Conservation (phyloP, 345 rosid genomes). For the Eucalyptus viminalis region DNA sequence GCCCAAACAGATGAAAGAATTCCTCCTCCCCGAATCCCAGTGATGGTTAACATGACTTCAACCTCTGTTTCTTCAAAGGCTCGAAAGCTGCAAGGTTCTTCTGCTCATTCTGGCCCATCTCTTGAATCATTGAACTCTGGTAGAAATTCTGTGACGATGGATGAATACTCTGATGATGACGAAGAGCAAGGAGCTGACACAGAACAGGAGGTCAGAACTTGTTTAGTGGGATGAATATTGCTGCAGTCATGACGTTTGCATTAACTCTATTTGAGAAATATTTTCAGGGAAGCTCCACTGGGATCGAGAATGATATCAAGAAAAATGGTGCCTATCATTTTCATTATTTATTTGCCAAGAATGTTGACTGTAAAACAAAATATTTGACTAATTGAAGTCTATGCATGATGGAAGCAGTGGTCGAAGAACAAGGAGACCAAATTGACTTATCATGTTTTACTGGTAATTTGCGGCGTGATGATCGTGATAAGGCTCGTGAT, state of each 20-base stretch:
- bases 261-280: neutral
- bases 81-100: conserved; percentile 33
- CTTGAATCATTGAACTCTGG: conserved; percentile 54
- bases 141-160: conserved; percentile 63
- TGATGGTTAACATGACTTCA: conserved; percentile 94
- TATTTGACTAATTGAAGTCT: neutral
- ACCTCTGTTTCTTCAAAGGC: conserved; percentile 44
- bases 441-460: conserved; percentile 80
- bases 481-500: conserved; percentile 71
- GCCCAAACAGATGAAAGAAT: conserved; percentile 92
- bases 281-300: conserved; percentile 38
- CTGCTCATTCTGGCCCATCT: conserved; percentile 36
- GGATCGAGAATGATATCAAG: conserved; percentile 40
- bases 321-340: conserved; percentile 37
- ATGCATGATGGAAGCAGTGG: conserved; percentile 24
- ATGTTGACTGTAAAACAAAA: neutral
- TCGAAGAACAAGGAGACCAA: conserved; percentile 63
- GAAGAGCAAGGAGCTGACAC: conserved; percentile 82
- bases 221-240: neutral
- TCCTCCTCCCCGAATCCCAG: conserved; percentile 88
- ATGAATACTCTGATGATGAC: conserved; percentile 92
- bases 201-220: conserved; percentile 65
- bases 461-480: conserved; percentile 82
- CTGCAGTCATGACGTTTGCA: neutral
- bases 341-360: neutral